A percentile compares a stretch with the other conserved stretches of the same genome.
Evolutionary conservation across 139 green algal species (phyloP).

Genomic region (Chlorella sp.): DNA sequence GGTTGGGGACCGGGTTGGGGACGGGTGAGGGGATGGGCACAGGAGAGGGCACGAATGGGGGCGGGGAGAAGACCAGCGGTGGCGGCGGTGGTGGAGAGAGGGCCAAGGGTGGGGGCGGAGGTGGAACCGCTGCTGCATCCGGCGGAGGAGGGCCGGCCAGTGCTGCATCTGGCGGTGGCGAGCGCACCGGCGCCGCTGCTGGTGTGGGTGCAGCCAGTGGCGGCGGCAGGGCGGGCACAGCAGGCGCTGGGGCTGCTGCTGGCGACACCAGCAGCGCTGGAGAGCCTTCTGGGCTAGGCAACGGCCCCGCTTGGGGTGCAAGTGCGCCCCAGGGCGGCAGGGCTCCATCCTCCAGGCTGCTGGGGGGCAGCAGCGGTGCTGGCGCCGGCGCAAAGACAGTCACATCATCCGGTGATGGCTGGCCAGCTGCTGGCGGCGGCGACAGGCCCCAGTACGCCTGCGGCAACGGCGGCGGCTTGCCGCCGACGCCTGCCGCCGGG

Average conservation of each 20-base stretch:
- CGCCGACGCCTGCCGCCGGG: no score
- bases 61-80: background rate
- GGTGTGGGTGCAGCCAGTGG: background rate
- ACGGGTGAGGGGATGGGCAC: background rate
- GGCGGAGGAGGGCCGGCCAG: background rate
- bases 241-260: no score
- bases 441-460: no score
- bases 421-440: no score
- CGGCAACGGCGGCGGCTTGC: no score
- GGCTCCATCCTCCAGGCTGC: no score
- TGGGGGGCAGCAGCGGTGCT: no score
- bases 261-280: background rate
- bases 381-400: no score
- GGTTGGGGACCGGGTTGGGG: background rate
- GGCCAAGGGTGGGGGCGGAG: background rate
- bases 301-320: background rate
- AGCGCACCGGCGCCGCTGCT: background rate
- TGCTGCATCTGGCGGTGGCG: background rate
- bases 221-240: background rate
- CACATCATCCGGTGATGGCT: no score
- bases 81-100: background rate
- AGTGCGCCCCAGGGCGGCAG: no score
- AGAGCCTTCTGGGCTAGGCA: background rate
- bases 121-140: background rate
- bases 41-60: background rate